These are phyloP conservation scores for Rusavskia elegans DNA, from an alignment of 495 filamentous ascomycete species.

Conservation along the genomic window DNA sequence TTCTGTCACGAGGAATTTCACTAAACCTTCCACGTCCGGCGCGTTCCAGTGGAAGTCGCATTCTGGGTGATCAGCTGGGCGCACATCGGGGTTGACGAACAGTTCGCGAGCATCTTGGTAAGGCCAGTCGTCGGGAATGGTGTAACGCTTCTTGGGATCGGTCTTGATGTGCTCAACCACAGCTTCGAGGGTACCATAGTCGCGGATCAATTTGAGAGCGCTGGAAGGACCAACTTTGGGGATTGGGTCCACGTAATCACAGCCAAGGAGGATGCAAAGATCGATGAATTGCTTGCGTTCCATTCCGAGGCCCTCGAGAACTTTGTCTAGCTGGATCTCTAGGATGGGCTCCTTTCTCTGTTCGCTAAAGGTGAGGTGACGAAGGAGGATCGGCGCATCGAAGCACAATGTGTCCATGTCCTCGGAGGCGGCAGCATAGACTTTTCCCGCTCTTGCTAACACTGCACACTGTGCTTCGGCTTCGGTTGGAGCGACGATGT, in stretches of 20 bases:
- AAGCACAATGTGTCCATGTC: constrained; percentile 99
- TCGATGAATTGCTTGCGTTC: constrained; percentile 87
- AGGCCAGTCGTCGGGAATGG: constrained; percentile 83
- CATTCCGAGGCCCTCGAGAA: constrained; percentile 73
- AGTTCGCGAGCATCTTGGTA: constrained; percentile 81
- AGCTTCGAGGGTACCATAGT: constrained; percentile 72
- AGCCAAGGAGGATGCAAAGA: constrained; percentile 93
- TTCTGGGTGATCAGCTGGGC: constrained; percentile 64
- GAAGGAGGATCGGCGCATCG: constrained; percentile 73
- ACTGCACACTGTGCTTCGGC: constrained; percentile 93
- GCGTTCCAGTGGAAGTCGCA: constrained; percentile 97
- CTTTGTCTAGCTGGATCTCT: constrained; percentile 76
- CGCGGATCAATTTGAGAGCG: constrained; percentile 81
- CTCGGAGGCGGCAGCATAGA: constrained; percentile 90
- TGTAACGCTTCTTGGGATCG: constrained; percentile 63
- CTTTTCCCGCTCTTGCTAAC: constrained; percentile 80
- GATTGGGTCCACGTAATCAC: constrained; percentile 93
- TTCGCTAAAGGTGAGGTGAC: constrained; percentile 92
- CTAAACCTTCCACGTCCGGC: constrained; percentile 74
- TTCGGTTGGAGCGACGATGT: constrained; percentile 88
- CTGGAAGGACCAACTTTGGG: constrained; percentile 85
- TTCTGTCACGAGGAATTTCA: constrained; percentile 77
- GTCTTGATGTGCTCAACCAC: constrained; percentile 63
- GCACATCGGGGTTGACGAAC: constrained; percentile 80
- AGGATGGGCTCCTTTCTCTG: constrained; percentile 95